Percentiles rank a stretch among this genome's conserved stretches.
Conservation (phyloP, 2,329 filamentous ascomycete species). For the Fusarium sp. region DNA sequence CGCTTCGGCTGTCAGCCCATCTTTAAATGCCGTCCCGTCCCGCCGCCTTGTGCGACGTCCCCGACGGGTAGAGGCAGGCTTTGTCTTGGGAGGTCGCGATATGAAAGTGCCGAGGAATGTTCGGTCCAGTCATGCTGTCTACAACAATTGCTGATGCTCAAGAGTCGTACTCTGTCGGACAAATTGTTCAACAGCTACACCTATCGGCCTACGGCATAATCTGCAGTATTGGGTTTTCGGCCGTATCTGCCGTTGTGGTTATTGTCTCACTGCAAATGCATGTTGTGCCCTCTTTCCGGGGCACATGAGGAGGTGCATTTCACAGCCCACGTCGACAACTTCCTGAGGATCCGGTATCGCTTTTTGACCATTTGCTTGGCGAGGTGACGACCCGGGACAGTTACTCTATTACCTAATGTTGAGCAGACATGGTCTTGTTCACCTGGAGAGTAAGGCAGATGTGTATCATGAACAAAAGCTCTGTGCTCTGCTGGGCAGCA, state of each 20-base stretch:
- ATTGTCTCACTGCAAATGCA: constrained; percentile 2
- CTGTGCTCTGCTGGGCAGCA: constrained; percentile 1
- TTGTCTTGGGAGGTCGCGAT: neutral
- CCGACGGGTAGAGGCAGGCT: neutral
- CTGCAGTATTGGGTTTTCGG: neutral
- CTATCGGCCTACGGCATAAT: neutral
- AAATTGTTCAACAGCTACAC: neutral
- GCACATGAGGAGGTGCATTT: constrained; percentile 7
- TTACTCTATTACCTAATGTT: neutral
- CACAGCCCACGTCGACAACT: neutral
- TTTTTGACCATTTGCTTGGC: constrained; percentile 2
- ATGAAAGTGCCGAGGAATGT: neutral
- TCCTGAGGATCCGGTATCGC: neutral
- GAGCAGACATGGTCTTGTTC: neutral
- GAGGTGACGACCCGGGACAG: neutral
- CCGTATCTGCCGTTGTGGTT: constrained; percentile 12
- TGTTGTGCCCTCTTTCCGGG: constrained; percentile 11
- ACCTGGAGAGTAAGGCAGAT: neutral
- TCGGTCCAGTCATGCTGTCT: neutral
- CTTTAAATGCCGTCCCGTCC: neutral
- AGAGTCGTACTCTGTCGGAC: neutral
- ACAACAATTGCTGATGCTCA: neutral
- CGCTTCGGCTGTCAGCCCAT: neutral
- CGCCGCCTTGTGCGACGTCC: neutral
- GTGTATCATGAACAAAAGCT: neutral